A percentile compares a stretch with the other conserved stretches of the same genome.
phyloP scores from a whole-genome alignment of 805 yeast species.

The Nakazawaea peltata region DNA sequence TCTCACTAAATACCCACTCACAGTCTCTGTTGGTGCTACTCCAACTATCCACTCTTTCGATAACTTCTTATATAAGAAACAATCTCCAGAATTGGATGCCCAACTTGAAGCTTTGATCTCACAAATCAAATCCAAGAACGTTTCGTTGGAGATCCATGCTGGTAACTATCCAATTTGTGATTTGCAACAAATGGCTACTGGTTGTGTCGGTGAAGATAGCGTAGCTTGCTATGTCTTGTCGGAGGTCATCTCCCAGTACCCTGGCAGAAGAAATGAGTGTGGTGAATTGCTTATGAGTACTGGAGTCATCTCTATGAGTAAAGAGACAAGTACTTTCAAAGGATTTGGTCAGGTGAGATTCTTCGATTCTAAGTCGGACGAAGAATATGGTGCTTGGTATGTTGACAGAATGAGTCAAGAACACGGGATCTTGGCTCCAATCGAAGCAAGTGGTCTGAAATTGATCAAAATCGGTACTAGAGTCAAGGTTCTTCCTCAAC shows the following conservation, averaged over 20 bases:
- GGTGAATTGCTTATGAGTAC: slow-evolving; percentile 64
- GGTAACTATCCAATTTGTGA: slow-evolving; percentile 74
- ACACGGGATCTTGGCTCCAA: slow-evolving; percentile 64
- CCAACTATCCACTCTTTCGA: slow-evolving; percentile 66
- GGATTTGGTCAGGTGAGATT: slow-evolving; percentile 48
- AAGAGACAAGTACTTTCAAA: slow-evolving; percentile 53
- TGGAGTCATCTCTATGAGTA: slow-evolving; percentile 62
- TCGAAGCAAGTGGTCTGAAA: slow-evolving; percentile 16
- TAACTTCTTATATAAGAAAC: slow-evolving; percentile 12
- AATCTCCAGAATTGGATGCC: slow-evolving; percentile 17
- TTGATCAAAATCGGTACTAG: slow-evolving; percentile 48
- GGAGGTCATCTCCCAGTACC: slow-evolving; percentile 52
- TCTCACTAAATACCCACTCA: slow-evolving; percentile 20
- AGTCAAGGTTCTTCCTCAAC: slow-evolving; percentile 57
- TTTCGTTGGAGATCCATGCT: slow-evolving; percentile 65
- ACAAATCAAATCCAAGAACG: slow-evolving; percentile 20
- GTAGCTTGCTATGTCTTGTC: slow-evolving; percentile 50
- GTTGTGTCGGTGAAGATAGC: slow-evolving; percentile 35
- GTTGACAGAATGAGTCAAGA: slow-evolving; percentile 71
- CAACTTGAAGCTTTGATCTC: slow-evolving; percentile 12
- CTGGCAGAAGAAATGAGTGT: slow-evolving; percentile 37
- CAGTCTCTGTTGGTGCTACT: slow-evolving; percentile 72
- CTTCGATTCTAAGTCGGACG: too few relatives aligned
- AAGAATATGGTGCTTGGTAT: slow-evolving; percentile 46
- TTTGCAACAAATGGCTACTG: slow-evolving; percentile 69